Evolutionary conservation across 306 rosid genomes (phyloP), one percentile per base, ranked within the genome.

Genomic region (Citrullus colocynthis): DNA sequence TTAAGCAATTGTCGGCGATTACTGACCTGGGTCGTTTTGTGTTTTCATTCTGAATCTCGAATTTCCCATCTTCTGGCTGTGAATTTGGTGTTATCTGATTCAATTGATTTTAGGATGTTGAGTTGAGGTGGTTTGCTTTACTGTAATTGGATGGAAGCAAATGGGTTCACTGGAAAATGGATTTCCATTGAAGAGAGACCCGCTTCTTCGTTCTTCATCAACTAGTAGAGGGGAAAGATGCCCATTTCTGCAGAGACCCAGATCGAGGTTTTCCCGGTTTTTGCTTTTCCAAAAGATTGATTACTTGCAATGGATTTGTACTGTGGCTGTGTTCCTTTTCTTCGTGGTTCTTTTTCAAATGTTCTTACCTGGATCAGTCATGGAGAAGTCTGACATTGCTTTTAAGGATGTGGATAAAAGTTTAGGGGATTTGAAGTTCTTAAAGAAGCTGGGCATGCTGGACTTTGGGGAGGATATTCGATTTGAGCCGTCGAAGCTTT

Each of bases 241-340:
- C 83, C 85, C 89, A 24, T 92, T 89, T 78, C 67, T 89, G 5
- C 97, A 82, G 85, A 91, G 97, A 85, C 85, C 88, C 80, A 92
- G 98, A 89, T 96, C 97, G 85, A 91, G 92, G 81, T 89, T 96
- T 82, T 92, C 99, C 9, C 86, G 96, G 81, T 88, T 88, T 72
- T 81, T 95, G 74, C 81, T 92, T 3, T 83, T 85, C 76, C 91
- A 89, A 88, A 96, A 86, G 81, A 85, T 96, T 20, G 98, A 92
- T 84, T 96, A 93, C 64, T 79, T 96, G 61, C 98, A 89, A 86
- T 96, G 99, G 99, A 91, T 89, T 86, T 96, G 97, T 78, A 88
- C 97, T 9, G 93, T 93, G 66, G 85, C 66, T 7, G 93, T 96
- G 77, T 96, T 96, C 79, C 85, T 96, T 1, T 86, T 90, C 84